Base-by-base conservation (phyloP, 805 yeast genomes). In the Candida loeiensis region DNA sequence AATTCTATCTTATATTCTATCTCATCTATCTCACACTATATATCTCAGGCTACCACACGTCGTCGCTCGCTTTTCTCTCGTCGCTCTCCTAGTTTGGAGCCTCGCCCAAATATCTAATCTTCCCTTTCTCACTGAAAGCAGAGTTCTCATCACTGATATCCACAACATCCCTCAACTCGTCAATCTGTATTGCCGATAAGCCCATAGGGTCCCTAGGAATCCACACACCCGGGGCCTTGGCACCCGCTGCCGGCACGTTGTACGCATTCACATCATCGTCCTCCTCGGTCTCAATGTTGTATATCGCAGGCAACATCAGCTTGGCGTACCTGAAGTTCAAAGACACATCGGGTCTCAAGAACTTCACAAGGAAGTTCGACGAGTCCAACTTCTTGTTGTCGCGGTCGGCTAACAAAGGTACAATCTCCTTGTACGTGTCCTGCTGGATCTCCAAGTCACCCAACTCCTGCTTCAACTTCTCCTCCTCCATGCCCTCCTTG, bases 181-280 rank as follows among this genome's bases (percentile, higher is more conserved):
- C 74, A 16, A 85, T 80, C 51, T 82, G 79, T 11, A 54, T 56
- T 2, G 69, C 63, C 1, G 95, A 84, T 50, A 87, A 74, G 1
- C 98, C 98, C 76, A 79, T 77, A 7, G 86, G 82, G 59, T 91
- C 99, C 43, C 69, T 68, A n/a, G 97, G 95, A 53, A 91, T 78
- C 99, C 99, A 91, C 15, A 91, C 64, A n/a, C 71, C 69, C 2
- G 95, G 95, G 50, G 85, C 75, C 33, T 69, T 59, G 0, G 82
- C 82, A 19, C 77, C 66, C 13, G 82, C 80, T 5, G 82, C 85
- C 2, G 97, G 97, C 54, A 74, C 76, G 53, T 79, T 78, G 61
- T 82, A 91, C 0, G 95, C 93, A 46, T 76, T 79, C 36, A 56
- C 64, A 42, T 74, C 69, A 43, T 77, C 80, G 15, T 56, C 66